Base-by-base conservation (phyloP, 129 eudicot species). In the Sambucus nigra region DNA sequence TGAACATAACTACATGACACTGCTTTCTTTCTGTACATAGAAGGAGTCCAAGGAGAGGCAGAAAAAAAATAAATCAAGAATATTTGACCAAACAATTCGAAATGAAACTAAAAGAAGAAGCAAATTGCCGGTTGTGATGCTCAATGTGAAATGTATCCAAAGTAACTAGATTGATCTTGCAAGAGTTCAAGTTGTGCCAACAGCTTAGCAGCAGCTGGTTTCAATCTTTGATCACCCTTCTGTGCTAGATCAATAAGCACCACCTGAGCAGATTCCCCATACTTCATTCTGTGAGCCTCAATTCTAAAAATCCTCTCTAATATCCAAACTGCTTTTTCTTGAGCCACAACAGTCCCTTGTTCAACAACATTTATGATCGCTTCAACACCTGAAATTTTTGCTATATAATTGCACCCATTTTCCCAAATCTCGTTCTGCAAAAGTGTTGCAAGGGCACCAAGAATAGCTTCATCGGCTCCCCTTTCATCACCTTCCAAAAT, bases 131-230 rank as follows among this genome's bases (percentile, higher is more conserved):
- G n/a, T n/a, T n/a, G n/a, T n/a, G n/a, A n/a, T 63, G 47, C 40
- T 32, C 51, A 47, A 26, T 57, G 57, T 53, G 38, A 12, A 71
- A 48, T 21, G 33, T 47, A 55, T 86, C 79, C 85, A 47, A 91
- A 85, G 70, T 85, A 82, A 73, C 76, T 82, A 46, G 94, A 81
- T 25, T 85, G 95, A 62, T 23, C 65, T 61, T 81, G 98, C 79
- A 85, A 70, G 19, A 85, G 71, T 42, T 86, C 89, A 65, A 91
- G 98, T 52, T 82, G 98, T 32, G 89, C 98, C 76, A 91, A 72
- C 16, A 91, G 26, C 70, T 75, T 82, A 11, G 95, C 98, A 13
- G 77, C 80, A 18, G 25, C 53, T 19, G 94, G 86, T 66, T 78
- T 79, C 64, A 91, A 52, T 61, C 32, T 42, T 16, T 71, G 53